Evolutionary conservation across 2,329 filamentous ascomycete genomes (phyloP).

Genomic region (Phoma herbarum): DNA sequence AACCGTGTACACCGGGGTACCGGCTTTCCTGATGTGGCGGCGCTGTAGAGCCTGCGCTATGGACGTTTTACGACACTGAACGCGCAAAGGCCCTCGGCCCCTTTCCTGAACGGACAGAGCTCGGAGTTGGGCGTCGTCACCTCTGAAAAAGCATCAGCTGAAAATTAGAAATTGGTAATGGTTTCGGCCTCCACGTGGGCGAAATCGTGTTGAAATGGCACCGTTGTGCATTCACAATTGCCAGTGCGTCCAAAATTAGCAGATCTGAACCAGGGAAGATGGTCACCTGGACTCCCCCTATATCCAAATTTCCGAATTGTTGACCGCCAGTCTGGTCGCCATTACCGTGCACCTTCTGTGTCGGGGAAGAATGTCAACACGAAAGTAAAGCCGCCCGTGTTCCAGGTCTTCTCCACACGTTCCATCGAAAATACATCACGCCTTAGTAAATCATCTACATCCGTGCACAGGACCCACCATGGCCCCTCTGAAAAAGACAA

Average conservation of each 20-base stretch:
- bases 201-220: constrained; percentile 7
- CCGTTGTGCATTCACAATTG: constrained; percentile 22
- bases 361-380: constrained; percentile 22
- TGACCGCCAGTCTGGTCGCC: constrained; percentile 28
- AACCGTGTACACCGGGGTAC: constrained; percentile 15
- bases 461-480: constrained; percentile 24
- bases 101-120: constrained; percentile 17
- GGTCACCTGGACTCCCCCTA: constrained; percentile 26
- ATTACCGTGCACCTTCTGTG: constrained; percentile 24
- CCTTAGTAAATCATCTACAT: constrained; percentile 17
- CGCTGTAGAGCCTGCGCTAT: constrained; percentile 18
- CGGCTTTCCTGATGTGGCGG: constrained; percentile 20
- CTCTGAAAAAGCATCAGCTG: constrained; percentile 17
- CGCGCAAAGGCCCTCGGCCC: constrained; percentile 20
- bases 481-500: constrained; percentile 25
- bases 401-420: constrained; percentile 23
- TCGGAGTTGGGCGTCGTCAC: constrained; percentile 20
- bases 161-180: constrained; percentile 19
- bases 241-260: constrained; percentile 16
- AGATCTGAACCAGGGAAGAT: constrained; percentile 9
- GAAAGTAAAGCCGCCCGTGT: constrained; percentile 23
- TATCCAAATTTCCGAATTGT: constrained; percentile 19
- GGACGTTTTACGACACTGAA: constrained; percentile 13
- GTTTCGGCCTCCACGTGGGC: constrained; percentile 10
- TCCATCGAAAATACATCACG: constrained; percentile 26